Conservation (phyloP, 805 yeast genomes). For the Lipomyces oligophaga region DNA sequence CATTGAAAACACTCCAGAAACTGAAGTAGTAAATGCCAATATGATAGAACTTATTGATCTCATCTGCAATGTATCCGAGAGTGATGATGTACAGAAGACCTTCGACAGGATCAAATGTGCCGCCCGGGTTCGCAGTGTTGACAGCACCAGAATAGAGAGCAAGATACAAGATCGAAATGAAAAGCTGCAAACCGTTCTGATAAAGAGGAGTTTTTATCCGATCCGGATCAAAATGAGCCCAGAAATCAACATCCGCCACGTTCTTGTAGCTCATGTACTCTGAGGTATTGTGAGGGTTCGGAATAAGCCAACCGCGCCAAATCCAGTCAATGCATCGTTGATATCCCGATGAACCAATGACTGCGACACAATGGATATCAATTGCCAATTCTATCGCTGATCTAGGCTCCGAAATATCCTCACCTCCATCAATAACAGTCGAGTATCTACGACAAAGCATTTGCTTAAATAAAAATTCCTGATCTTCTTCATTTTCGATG, state of each 20-base stretch:
- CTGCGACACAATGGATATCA: constrained; percentile 73
- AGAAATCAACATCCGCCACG: constrained; percentile 51
- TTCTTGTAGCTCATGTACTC: constrained; percentile 64
- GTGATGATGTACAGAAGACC: constrained; percentile 59
- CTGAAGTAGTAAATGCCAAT: constrained; percentile 65
- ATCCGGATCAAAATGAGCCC: constrained; percentile 72
- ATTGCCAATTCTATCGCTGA: constrained; percentile 81
- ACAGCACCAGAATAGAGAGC: constrained; percentile 59
- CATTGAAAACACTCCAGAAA: constrained; percentile 78
- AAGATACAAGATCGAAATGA: constrained; percentile 61
- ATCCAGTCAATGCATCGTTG: constrained; percentile 85
- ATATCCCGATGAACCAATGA: constrained; percentile 76
- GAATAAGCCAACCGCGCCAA: constrained; percentile 92
- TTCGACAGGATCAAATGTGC: constrained; percentile 49
- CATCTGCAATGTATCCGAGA: constrained; percentile 63
- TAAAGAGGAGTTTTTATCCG: constrained; percentile 78
- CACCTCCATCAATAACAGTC: constrained; percentile 53
- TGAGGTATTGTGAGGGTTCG: constrained; percentile 63
- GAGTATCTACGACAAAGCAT: constrained; percentile 74
- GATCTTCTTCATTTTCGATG: constrained; percentile 54
- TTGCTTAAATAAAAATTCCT: constrained; percentile 49
- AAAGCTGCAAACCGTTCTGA: constrained; percentile 69
- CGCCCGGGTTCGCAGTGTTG: constrained; percentile 49
- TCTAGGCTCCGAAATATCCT: constrained; percentile 55
- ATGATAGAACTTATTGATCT: constrained; percentile 64